phyloP scores from a whole-genome alignment of 495 filamentous ascomycete species.

The Penicillium bovifimosum region DNA sequence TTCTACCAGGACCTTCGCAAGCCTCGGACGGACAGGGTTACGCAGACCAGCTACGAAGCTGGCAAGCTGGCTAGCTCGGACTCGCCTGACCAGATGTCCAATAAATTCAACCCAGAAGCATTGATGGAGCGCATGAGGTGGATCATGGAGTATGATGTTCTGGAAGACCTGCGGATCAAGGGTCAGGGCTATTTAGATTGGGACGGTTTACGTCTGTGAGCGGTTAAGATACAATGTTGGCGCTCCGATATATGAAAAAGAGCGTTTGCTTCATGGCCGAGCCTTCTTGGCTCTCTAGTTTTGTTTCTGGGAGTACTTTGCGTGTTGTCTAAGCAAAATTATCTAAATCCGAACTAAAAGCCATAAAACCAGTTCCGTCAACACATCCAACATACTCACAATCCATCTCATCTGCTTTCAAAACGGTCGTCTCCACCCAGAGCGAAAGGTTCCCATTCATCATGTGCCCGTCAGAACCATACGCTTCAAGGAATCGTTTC shows the following conservation, averaged over 20 bases:
- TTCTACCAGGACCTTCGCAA: slow-evolving; percentile 30
- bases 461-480: too few relatives aligned
- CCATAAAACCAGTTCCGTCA: too few relatives aligned
- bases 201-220: slow-evolving; percentile 14
- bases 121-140: slow-evolving; percentile 27
- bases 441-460: too few relatives aligned
- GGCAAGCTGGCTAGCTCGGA: slow-evolving; percentile 29
- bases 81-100: slow-evolving; percentile 17
- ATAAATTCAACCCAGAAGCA: slow-evolving; percentile 19
- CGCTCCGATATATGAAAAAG: not conserved
- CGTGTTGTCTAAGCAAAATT: too few relatives aligned
- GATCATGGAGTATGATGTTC: slow-evolving; percentile 33
- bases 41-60: slow-evolving; percentile 27
- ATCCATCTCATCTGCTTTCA: too few relatives aligned
- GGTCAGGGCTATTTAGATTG: slow-evolving; percentile 20
- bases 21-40: slow-evolving; percentile 27
- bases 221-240: not conserved
- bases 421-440: too few relatives aligned
- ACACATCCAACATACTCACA: too few relatives aligned
- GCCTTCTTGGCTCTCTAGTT: too few relatives aligned
- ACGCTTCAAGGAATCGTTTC: too few relatives aligned
- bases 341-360: too few relatives aligned
- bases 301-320: too few relatives aligned
- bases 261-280: too few relatives aligned
- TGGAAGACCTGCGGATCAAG: slow-evolving; percentile 24